Evolutionary conservation across 768 basidiomycete genomes (phyloP).

Genomic region (Serpula lacrymans): DNA sequence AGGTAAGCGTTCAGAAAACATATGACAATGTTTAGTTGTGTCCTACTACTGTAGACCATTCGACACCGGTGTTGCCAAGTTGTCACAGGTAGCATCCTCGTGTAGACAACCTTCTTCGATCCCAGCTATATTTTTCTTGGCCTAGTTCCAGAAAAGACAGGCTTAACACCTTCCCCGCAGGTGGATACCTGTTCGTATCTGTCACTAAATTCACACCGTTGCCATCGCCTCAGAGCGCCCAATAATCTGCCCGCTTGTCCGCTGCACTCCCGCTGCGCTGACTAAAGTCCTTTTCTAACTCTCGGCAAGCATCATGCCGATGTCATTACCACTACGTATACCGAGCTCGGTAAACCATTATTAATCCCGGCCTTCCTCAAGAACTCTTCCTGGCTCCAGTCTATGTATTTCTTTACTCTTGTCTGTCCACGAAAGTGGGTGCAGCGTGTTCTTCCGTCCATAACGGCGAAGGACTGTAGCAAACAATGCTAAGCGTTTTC

Average conservation of each 20-base stretch:
- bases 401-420: too few species aligned
- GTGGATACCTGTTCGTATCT: slow-evolving; percentile 14
- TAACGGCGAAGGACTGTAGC: slow-evolving; percentile 24
- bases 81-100: too few species aligned
- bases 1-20: too few species aligned
- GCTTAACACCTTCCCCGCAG: too few species aligned
- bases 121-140: too few species aligned
- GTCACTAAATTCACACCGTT: slow-evolving; percentile 26
- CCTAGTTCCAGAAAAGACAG: too few species aligned
- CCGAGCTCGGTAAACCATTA: slow-evolving; percentile 3
- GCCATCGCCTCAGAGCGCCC: slow-evolving; percentile 4
- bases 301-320: slow-evolving; percentile 17
- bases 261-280: slow-evolving; percentile 26
- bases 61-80: too few species aligned
- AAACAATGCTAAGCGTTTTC: slow-evolving; percentile 13
- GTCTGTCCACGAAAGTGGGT: too few species aligned
- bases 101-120: too few species aligned
- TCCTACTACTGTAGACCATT: too few species aligned
- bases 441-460: slow-evolving; percentile 17
- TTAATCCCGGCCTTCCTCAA: not conserved
- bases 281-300: slow-evolving; percentile 15
- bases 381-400: too few species aligned
- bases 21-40: too few species aligned
- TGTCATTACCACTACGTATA: slow-evolving; percentile 15
- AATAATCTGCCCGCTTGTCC: not conserved